Evolutionary conservation across 257 asterid species (phyloP), one percentile per base, ranked within the genome.

Genomic region (Voacanga thouarsii): DNA sequence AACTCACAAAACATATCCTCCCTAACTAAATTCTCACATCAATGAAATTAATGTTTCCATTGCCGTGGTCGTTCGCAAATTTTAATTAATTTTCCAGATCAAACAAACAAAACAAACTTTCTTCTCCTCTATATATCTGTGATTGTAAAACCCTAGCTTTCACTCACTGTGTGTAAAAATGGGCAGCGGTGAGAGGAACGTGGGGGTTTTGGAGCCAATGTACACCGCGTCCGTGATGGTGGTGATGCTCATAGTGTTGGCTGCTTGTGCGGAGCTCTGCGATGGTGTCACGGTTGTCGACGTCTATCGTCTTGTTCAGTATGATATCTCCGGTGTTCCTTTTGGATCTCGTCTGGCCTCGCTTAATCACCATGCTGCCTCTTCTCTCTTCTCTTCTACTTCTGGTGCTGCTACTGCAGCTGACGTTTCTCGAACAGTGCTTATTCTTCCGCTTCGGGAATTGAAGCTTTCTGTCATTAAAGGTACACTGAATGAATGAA

Each of bases 251-350:
- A 83, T 90, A 47, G 76, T 91, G 51, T 87, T 94, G 4, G 85
- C 86, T 77, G 89, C 96, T 23, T 94, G 91, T 87, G 96, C 86
- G 19, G 97, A 94, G 82, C 88, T 94, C 59, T 89, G 93, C 82
- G 95, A 90, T 86, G 97, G 97, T 82, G 96, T 82, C 43, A 47
- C 97, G 23, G 94, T 89, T 50, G 96, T 94, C 72, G 98, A 92
- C 77, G 98, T 94, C 3, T 94, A 94, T 86, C 97, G 98, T 30
- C 94, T 94, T 64, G 98, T 92, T 57, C 98, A 94, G 85, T 94
- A 92, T 86, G 97, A 94, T 87, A 82, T 92, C 75, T 83, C 92
- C 73, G 97, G 97, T 56, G 95, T 90, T 74, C 97, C 98, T 12
- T 91, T 88, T 71, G 99, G 99, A 88, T 93, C 99, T 81, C 96